Evolutionary conservation across 768 basidiomycete species (phyloP), one percentile per base, ranked within the genome.

Genomic region (Peribolospora baueri): DNA sequence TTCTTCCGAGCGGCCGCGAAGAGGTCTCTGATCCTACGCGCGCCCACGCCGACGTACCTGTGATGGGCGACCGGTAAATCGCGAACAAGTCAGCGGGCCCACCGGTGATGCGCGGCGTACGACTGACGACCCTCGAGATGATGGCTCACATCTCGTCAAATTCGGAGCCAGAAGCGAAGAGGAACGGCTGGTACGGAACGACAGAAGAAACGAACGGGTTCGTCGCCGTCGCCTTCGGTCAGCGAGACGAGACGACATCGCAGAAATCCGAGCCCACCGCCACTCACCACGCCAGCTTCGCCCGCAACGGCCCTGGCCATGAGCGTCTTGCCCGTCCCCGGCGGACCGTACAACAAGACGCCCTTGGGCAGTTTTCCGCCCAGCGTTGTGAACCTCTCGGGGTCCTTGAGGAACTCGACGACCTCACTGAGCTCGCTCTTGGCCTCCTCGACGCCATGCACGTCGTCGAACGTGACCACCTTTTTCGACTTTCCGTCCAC

Each of bases 221-320:
- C 25, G 25, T 25, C 3, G 14, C 4, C 5, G 53, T 61, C 42
- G 58, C 42, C 36, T 54, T 37, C 42, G 45, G 38, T 10, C 13
- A 37, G 11, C 42, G n/a, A n/a, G n/a, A n/a, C n/a, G n/a, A n/a
- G n/a, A n/a, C n/a, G 25, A 53, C 5, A 0, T 9, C 36, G 43
- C 25, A 51, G 38, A 37, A 13, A n/a, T n/a, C 38, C 45, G 46
- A 13, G 5, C 25, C 6, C 10, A 13, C 5, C n/a, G 54, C 9
- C 36, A 60, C 66, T 55, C 53, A 67, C 66, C 4, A 98, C 93
- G 11, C 82, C 90, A 11, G 93, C 93, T 71, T 98, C 93, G 50
- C 93, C 93, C 3, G 93, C 93, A 5, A 95, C 81, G 7, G 93
- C 93, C 57, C 91, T 74, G 5, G 93, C 93, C n/a, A 98, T 73